phyloP scores from a whole-genome alignment of 1,284 basidiomycete species.

The Takashimella tepidaria region DNA sequence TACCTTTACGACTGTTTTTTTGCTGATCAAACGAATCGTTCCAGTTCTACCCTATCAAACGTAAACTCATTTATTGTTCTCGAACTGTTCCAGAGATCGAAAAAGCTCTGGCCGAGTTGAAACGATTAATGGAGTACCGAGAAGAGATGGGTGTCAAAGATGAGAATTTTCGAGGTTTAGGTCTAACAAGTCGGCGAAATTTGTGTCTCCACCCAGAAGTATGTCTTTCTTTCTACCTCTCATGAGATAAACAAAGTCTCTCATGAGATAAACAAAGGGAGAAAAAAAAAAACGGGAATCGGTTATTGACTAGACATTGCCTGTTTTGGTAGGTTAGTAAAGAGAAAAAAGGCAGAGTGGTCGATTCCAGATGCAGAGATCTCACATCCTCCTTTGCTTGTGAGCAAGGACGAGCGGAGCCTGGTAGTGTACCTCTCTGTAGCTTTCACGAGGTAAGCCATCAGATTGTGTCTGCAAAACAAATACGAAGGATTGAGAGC shows the following conservation, averaged over 20 bases:
- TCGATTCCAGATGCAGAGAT: slow-evolving; percentile 95
- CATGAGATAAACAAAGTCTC: no score
- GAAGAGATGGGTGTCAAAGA: slow-evolving; percentile 73
- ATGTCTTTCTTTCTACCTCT: slow-evolving; percentile 31
- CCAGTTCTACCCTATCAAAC: slow-evolving; percentile 82
- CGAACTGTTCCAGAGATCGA: slow-evolving; percentile 99
- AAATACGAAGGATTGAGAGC: no score
- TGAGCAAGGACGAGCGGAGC: slow-evolving; percentile 79
- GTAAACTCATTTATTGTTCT: slow-evolving; percentile 98
- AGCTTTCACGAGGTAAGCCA: slow-evolving; percentile 84
- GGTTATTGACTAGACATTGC: neutral
- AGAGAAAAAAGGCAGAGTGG: slow-evolving; percentile 96
- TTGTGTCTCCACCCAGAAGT: slow-evolving; percentile 94
- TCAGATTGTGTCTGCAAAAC: no score
- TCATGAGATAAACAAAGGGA: no score
- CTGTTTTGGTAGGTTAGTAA: slow-evolving; percentile 64
- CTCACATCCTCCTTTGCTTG: slow-evolving; percentile 81
- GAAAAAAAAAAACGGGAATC: no score
- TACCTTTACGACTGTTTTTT: neutral
- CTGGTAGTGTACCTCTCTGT: slow-evolving; percentile 88
- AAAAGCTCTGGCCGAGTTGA: slow-evolving; percentile 93
- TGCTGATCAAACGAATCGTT: neutral
- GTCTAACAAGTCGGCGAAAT: slow-evolving; percentile 93
- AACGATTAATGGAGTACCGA: slow-evolving; percentile 89
- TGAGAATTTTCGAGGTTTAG: slow-evolving; percentile 77